phyloP scores from a whole-genome alignment of 2,329 filamentous ascomycete genomes.

The Corynespora cassiicola region DNA sequence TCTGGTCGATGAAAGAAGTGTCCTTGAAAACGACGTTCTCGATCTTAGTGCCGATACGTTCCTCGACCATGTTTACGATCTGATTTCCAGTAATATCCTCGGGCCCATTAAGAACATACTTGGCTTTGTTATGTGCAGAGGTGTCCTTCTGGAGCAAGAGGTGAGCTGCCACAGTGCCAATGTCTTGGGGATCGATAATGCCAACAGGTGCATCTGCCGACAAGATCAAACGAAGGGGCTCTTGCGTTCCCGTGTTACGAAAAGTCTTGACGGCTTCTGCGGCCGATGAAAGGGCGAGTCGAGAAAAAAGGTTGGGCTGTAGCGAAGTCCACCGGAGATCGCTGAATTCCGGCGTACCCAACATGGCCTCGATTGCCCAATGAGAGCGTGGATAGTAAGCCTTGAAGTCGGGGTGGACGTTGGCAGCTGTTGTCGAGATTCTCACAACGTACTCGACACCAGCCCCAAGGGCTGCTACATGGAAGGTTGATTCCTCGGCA shows the following conservation, averaged over 20 bases:
- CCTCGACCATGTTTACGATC: constrained; percentile 20
- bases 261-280: constrained; percentile 11
- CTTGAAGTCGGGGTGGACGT: constrained; percentile 13
- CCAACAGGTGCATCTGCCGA: constrained; percentile 8
- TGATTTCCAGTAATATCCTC: constrained; percentile 17
- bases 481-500: constrained; percentile 24
- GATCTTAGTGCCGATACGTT: constrained; percentile 15
- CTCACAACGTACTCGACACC: constrained; percentile 23
- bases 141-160: constrained; percentile 16
- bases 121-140: constrained; percentile 15
- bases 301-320: constrained; percentile 19
- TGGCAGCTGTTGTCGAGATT: constrained; percentile 20
- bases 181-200: constrained; percentile 20
- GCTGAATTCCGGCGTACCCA: constrained; percentile 10
- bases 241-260: constrained; percentile 11
- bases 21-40: constrained; percentile 19
- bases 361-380: constrained; percentile 23
- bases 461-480: constrained; percentile 13
- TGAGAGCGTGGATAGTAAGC: constrained; percentile 22
- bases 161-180: constrained; percentile 18
- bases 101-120: constrained; percentile 21
- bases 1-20: constrained; percentile 12
- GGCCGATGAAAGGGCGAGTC: constrained; percentile 4
- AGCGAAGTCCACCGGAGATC: constrained; percentile 19
- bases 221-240: constrained; percentile 6